A percentile compares a stretch with the other conserved stretches of the same genome.
Evolutionary conservation across 495 filamentous ascomycete species (phyloP).

Genomic region (Penicillium salamii): DNA sequence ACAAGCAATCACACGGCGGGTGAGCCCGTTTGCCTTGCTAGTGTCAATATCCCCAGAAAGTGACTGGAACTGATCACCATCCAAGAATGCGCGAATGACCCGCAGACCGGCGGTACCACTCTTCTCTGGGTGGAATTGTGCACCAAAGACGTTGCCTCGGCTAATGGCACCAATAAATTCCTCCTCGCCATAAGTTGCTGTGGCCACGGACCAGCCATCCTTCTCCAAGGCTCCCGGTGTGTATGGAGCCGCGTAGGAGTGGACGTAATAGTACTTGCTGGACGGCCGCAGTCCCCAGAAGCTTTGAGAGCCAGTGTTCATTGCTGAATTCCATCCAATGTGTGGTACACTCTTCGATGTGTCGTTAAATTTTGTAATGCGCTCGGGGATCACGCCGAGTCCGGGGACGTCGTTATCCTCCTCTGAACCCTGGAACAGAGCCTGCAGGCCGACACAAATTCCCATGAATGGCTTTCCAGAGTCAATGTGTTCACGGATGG

Average conservation of each 20-base stretch:
- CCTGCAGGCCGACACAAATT: slow-evolving; percentile 93
- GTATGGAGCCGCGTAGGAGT: slow-evolving; percentile 87
- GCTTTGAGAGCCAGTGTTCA: slow-evolving; percentile 46
- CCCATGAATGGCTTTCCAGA: slow-evolving; percentile 95
- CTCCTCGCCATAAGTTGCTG: slow-evolving; percentile 81
- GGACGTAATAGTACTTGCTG: slow-evolving; percentile 98
- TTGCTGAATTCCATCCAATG: slow-evolving; percentile 96
- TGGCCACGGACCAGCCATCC: slow-evolving; percentile 85
- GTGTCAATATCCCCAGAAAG: slow-evolving; percentile 27
- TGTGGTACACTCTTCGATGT: slow-evolving; percentile 85
- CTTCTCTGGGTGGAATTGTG: slow-evolving; percentile 98
- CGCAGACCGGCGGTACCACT: slow-evolving; percentile 84
- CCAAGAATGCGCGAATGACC: slow-evolving; percentile 80
- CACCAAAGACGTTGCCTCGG: slow-evolving; percentile 79
- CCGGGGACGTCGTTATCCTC: slow-evolving; percentile 71
- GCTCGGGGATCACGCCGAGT: slow-evolving; percentile 68
- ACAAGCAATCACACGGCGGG: slow-evolving; percentile 88
- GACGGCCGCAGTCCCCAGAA: slow-evolving; percentile 73
- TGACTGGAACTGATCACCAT: slow-evolving; percentile 54
- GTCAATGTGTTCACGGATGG: slow-evolving; percentile 74
- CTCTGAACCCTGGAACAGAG: slow-evolving; percentile 78
- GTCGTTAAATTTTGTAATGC: slow-evolving; percentile 73
- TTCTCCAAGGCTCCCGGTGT: slow-evolving; percentile 64
- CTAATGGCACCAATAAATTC: slow-evolving; percentile 89
- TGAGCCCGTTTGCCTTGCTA: slow-evolving; percentile 62